Conservation (phyloP, 768 basidiomycete species). For the Sarcodon sp. region DNA sequence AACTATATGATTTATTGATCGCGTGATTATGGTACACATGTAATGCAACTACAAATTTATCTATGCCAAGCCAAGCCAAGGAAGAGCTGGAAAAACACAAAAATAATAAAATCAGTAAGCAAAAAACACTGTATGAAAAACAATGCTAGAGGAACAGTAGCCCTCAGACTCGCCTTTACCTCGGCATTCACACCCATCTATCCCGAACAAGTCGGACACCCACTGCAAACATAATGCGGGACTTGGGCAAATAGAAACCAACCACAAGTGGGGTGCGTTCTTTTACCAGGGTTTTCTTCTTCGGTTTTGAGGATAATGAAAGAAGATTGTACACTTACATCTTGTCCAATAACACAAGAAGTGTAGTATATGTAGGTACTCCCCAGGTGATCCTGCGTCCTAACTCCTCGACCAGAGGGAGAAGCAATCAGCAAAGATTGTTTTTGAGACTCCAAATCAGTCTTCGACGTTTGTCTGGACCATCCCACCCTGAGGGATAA, state of each 20-base stretch:
- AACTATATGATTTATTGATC: no score
- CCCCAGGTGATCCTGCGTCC: slow-evolving; percentile 93
- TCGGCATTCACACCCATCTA: slow-evolving; percentile 64
- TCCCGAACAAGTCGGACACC: slow-evolving; percentile 14
- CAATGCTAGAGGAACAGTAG: not conserved
- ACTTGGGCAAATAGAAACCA: slow-evolving; percentile 11
- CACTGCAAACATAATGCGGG: slow-evolving; percentile 8
- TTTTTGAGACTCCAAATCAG: slow-evolving; percentile 60
- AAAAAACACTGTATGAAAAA: not conserved
- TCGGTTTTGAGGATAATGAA: slow-evolving; percentile 26
- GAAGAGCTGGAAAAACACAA: no score
- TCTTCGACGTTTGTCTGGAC: slow-evolving; percentile 92
- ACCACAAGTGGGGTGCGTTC: slow-evolving; percentile 44
- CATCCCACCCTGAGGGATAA: slow-evolving; percentile 40
- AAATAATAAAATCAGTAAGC: not conserved
- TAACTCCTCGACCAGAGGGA: slow-evolving; percentile 83
- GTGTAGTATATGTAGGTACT: slow-evolving; percentile 36
- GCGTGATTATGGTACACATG: no score
- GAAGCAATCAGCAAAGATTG: slow-evolving; percentile 85
- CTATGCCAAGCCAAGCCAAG: no score
- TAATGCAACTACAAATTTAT: no score
- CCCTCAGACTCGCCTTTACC: slow-evolving; percentile 85
- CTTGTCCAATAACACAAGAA: not conserved
- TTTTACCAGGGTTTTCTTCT: slow-evolving; percentile 87
- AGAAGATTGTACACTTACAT: not conserved